Evolutionary conservation across 169 alveolate genomes (phyloP), one percentile per base, ranked within the genome.

Genomic region (Cryptosporidium parvum): DNA sequence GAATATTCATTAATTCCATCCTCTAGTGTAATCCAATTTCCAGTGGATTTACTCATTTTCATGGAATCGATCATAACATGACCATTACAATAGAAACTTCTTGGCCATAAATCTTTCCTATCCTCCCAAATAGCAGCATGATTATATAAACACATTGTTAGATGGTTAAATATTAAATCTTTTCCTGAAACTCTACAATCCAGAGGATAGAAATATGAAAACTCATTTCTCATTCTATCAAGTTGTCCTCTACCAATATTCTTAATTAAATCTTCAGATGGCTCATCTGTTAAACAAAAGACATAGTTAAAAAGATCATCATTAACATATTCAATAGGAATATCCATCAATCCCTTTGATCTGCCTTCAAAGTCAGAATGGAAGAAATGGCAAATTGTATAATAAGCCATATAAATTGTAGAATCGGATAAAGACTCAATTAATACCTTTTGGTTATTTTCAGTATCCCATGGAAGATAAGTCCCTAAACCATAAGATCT

Each of bases 121-220:
- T 96, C 96, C 33, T 95, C 94, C 99, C 99, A 99, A 4, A 99
- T 96, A 12, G 99, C 99, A n/a, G 98, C 99, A 92, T 99, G 99
- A 91, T 97, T 97, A 94, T 97, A 99, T 53, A 98, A 94, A 56
- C 98, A 94, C 99, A 99, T 98, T 3, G 99, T 97, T 93, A 99
- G 94, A 91, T 99, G 99, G 92, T 99, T 99, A 86, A 97, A 97
- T 31, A 99, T 97, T 86, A 99, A 93, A 92, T 99, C 99, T 93
- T 99, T 99, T 44, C 99, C 99, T 26, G 98, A 94, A 62, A 96
- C 96, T 75, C 99, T 92, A 93, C 97, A 93, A 91, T 96, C 98
- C 94, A 97, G 84, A 75, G 99, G 97, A 86, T 98, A 98, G 99
- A 99, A 98, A 93, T 95, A 98, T 33, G 94, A 91, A 86, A 98